A percentile compares a stretch with the other conserved stretches of the same genome.
Evolutionary conservation across 1,139 yeast species (phyloP).

Genomic region (Arxiozyma telluris): DNA sequence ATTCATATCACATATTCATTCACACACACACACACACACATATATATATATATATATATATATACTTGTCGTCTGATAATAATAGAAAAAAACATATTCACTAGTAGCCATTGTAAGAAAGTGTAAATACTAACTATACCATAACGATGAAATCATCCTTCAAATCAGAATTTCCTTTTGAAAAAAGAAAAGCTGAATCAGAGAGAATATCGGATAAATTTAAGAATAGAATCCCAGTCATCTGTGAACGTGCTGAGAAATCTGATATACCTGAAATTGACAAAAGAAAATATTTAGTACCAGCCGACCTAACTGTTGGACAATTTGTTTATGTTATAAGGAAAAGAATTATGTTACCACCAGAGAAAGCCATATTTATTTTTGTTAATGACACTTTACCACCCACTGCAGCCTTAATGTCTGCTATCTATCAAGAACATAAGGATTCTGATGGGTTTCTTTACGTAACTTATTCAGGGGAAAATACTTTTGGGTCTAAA

Average conservation of each 20-base stretch:
- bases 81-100: neutral
- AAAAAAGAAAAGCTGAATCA: slow-evolving; percentile 93
- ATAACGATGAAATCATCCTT: slow-evolving; percentile 28
- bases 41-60: no score
- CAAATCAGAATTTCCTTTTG: slow-evolving; percentile 38
- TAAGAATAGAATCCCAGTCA: slow-evolving; percentile 88
- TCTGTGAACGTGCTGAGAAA: slow-evolving; percentile 96
- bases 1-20: neutral
- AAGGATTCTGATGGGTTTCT: slow-evolving; percentile 96
- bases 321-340: slow-evolving; percentile 96
- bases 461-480: slow-evolving; percentile 85
- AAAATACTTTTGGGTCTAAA: slow-evolving; percentile 62
- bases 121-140: neutral
- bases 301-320: slow-evolving; percentile 92
- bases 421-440: slow-evolving; percentile 89
- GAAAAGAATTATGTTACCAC: slow-evolving; percentile 88
- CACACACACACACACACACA: no score
- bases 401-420: slow-evolving; percentile 95
- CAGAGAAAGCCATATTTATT: slow-evolving; percentile 95
- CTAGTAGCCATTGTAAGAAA: no score
- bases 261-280: slow-evolving; percentile 94
- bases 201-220: slow-evolving; percentile 84
- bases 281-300: slow-evolving; percentile 92
- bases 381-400: slow-evolving; percentile 95
- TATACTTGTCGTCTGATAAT: no score